Base-by-base conservation (phyloP, 2,329 filamentous ascomycete genomes). In the Microcera coccophila region DNA sequence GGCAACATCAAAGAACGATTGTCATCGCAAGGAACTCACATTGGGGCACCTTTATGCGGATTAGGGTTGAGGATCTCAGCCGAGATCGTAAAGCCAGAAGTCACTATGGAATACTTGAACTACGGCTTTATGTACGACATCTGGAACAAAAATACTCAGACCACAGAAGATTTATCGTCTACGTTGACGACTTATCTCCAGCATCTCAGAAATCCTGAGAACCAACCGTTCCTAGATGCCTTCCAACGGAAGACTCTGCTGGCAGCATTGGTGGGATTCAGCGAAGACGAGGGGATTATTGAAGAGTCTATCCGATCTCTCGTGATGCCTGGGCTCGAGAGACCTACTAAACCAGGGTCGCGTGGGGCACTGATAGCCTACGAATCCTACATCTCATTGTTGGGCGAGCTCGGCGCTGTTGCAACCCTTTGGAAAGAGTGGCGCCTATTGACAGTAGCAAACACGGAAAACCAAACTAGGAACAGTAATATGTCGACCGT, bases 1-100 rank as follows among this genome's bases (percentile, higher is more conserved):
- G 69, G 72, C 40, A 71, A 72, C 46, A 41, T 74, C 12, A 51
- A 59, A 19, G 56, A 67, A 33, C 62, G 60, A 33, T 52, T 70
- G 9, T 52, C 60, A 3, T 45, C 46, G 7, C 43, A 54, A 16
- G 49, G 45, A 4, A 38, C 50, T 5, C 42, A 50, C 18, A 34
- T 68, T 5, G 55, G 62, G 11, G 33, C 47, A 0, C 35, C 56
- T 2, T 46, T 72, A 8, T 58, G 60, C 32, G 54, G 56, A 14
- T 42, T 62, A 21, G 65, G 56, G 2, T 44, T 68, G 38, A 49
- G 44, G 37, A 44, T 64, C 28, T 65, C 67, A 17, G 61, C 62
- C 20, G 44, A 55, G 21, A 45, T 57, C 15, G 55, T 51, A 34
- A 48, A 53, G 14, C 42, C 57, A 20, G 44, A 52, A 16, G 57